A percentile compares a stretch with the other conserved stretches of the same genome.
Evolutionary conservation across 257 asterid species (phyloP).

Genomic region (Lycium barbarum): DNA sequence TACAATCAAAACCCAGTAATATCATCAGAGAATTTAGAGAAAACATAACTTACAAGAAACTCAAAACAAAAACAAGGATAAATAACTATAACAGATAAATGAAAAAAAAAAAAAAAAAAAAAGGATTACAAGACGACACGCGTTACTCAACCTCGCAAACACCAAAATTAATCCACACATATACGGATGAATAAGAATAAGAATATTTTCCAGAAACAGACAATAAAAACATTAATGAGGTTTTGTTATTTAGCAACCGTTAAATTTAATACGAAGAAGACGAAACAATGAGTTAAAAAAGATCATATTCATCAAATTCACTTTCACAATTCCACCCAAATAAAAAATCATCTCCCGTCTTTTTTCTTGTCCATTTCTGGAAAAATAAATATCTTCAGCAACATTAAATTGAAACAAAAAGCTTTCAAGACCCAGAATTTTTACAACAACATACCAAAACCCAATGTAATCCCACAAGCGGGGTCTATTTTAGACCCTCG

Average conservation of each 20-base stretch:
- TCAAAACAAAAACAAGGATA: not conserved
- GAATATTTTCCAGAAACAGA: slow-evolving; percentile 33
- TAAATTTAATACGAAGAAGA: not conserved
- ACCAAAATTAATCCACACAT: slow-evolving; percentile 36
- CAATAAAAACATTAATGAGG: slow-evolving; percentile 14
- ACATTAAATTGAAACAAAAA: not conserved
- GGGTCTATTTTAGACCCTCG: too few relatives aligned
- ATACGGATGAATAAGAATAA: slow-evolving; percentile 47
- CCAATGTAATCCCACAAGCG: not conserved
- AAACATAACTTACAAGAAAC: not conserved
- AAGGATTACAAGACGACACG: slow-evolving; percentile 48
- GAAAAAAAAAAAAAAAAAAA: slow-evolving; percentile 31
- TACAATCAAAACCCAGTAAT: not conserved
- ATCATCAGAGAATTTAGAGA: not conserved
- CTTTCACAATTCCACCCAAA: not conserved
- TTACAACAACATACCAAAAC: not conserved
- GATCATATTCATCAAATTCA: not conserved
- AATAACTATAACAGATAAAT: not conserved
- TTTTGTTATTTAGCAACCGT: slow-evolving; percentile 26
- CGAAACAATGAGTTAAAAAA: not conserved
- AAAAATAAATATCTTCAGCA: not conserved
- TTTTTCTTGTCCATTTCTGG: slow-evolving; percentile 2
- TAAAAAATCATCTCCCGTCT: not conserved
- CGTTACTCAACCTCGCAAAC: slow-evolving; percentile 39
- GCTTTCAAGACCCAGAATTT: not conserved